Evolutionary conservation across 371 early-diverging fungal species (phyloP).

Genomic region (Syncephalastrum racemosum): DNA sequence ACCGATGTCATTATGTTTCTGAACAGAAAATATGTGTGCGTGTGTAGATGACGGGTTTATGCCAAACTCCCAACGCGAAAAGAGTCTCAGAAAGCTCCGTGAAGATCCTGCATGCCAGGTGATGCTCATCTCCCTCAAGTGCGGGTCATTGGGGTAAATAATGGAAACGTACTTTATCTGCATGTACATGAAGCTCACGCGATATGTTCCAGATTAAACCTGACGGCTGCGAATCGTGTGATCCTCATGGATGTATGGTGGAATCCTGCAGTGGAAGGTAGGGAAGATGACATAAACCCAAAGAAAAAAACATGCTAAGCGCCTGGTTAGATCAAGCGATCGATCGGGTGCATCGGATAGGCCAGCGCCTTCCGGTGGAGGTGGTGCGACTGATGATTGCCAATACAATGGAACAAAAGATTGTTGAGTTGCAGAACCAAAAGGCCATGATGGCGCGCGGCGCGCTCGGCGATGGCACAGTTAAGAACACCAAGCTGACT

Average conservation of each 20-base stretch:
- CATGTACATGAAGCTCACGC: too few species aligned
- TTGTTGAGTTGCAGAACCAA: conserved; percentile 49
- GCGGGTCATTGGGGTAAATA: conserved; percentile 68
- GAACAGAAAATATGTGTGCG: conserved; percentile 10
- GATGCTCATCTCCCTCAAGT: conserved; percentile 69
- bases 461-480: conserved; percentile 42
- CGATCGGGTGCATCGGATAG: conserved; percentile 86
- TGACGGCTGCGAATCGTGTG: conserved; percentile 76
- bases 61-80: conserved; percentile 44
- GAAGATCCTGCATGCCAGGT: conserved; percentile 55
- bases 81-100: conserved; percentile 46
- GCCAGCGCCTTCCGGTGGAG: conserved; percentile 67
- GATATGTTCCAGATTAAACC: conserved; percentile 60
- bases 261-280: conserved; percentile 82
- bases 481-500: conserved; percentile 40
- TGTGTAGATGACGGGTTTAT: conserved; percentile 45
- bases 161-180: too few species aligned
- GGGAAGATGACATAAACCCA: conserved; percentile 3
- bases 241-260: conserved; percentile 83
- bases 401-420: conserved; percentile 64
- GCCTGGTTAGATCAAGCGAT: conserved; percentile 69
- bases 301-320: background rate
- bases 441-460: conserved; percentile 49
- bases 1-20: background rate
- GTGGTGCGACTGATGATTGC: conserved; percentile 60